phyloP scores from a whole-genome alignment of 305 asterid species.

The Withania somnifera region DNA sequence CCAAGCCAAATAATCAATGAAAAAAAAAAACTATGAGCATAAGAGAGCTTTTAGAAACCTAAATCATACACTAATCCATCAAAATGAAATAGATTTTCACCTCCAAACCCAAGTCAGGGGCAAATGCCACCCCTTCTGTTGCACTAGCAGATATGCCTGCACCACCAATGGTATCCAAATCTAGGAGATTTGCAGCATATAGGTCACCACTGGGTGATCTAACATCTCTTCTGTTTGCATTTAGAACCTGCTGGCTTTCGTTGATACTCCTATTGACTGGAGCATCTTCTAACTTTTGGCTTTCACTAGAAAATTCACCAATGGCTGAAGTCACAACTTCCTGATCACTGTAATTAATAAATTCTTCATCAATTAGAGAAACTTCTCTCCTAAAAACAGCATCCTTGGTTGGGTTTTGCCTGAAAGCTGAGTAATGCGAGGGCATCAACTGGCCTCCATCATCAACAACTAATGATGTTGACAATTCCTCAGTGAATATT shows the following conservation, averaged over 20 bases:
- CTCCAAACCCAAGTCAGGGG: slow-evolving; percentile 36
- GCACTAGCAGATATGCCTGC: slow-evolving; percentile 17
- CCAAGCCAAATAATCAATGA: slow-evolving; percentile 14
- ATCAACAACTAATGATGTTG: slow-evolving; percentile 20
- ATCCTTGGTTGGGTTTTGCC: slow-evolving; percentile 10
- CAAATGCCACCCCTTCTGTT: slow-evolving; percentile 22
- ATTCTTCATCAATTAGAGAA: slow-evolving; percentile 37
- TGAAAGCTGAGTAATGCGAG: slow-evolving; percentile 15
- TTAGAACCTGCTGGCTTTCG: slow-evolving; percentile 19
- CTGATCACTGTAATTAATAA: slow-evolving; percentile 22
- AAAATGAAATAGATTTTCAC: slow-evolving; percentile 15
- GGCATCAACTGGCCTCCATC: slow-evolving; percentile 21
- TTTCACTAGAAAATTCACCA: slow-evolving; percentile 17
- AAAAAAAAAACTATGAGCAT: slow-evolving; percentile 8
- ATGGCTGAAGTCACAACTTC: slow-evolving; percentile 14
- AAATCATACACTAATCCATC: neutral
- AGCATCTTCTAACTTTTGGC: slow-evolving; percentile 15
- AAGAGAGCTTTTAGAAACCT: neutral
- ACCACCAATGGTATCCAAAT: slow-evolving; percentile 17
- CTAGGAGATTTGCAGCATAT: slow-evolving; percentile 9
- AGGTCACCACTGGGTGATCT: slow-evolving; percentile 20
- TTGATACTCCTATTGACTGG: slow-evolving; percentile 5
- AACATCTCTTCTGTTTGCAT: slow-evolving; percentile 9
- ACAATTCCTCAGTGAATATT: slow-evolving; percentile 15
- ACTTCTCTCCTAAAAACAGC: slow-evolving; percentile 24